A percentile compares a stretch with the other conserved stretches of the same genome.
Evolutionary conservation across 192 early-diverging fungal genomes (phyloP).

Genomic region (Backusella sp.): DNA sequence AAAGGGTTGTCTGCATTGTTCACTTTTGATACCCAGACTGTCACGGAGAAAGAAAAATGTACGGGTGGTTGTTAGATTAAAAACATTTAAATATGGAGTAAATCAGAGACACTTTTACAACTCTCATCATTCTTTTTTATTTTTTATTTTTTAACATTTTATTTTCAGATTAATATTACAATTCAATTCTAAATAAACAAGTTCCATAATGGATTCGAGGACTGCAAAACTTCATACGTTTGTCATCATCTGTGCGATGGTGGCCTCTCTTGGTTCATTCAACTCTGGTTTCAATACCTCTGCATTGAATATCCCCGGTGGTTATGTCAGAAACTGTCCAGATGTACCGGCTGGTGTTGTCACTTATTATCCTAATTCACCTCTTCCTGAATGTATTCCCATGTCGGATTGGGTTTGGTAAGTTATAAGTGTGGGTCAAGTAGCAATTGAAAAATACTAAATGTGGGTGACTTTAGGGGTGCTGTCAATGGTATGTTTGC

Average conservation of each 20-base stretch:
- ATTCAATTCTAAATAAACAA: no score
- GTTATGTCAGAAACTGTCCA: constrained; percentile 51
- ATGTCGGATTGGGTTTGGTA: constrained; percentile 47
- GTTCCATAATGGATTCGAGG: constrained; percentile 19
- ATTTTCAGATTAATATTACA: no score
- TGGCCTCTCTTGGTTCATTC: constrained; percentile 28
- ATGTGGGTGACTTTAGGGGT: constrained; percentile 36
- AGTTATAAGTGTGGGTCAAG: not conserved
- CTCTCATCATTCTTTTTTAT: no score
- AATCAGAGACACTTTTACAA: no score
- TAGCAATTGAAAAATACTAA: not conserved
- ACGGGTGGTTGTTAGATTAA: no score
- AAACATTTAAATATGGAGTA: no score
- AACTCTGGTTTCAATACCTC: constrained; percentile 36
- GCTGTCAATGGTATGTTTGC: constrained; percentile 57
- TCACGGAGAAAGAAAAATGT: no score
- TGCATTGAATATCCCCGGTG: constrained; percentile 56
- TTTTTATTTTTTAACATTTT: no score
- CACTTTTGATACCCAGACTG: no score
- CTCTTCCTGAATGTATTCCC: constrained; percentile 34
- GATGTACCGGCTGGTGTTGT: constrained; percentile 25
- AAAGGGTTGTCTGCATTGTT: no score
- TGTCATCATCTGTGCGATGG: constrained; percentile 28
- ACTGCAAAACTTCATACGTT: constrained; percentile 17
- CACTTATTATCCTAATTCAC: constrained; percentile 30